phyloP scores from a whole-genome alignment of 106 monocot species.

The Vanilla planifolia region DNA sequence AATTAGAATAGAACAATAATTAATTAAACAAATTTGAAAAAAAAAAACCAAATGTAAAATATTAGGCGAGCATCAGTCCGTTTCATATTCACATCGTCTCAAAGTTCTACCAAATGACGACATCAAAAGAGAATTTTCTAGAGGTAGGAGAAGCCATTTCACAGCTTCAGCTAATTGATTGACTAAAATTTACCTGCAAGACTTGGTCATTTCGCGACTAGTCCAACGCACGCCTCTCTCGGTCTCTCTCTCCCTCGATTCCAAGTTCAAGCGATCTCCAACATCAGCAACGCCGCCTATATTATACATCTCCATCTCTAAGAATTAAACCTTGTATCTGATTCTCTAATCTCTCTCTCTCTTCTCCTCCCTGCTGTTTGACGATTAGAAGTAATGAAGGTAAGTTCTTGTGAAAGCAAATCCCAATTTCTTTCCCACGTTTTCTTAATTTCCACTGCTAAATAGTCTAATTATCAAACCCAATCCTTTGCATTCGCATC shows the following conservation, averaged over 20 bases:
- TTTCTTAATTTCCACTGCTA: too few relatives aligned
- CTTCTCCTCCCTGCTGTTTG: background rate
- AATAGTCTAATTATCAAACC: too few relatives aligned
- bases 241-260: background rate
- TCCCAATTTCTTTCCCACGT: background rate
- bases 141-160: too few relatives aligned
- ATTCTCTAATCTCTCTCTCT: slow-evolving; percentile 8
- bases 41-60: too few relatives aligned
- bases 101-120: too few relatives aligned
- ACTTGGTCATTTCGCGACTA: background rate
- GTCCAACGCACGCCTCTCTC: background rate
- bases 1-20: too few relatives aligned
- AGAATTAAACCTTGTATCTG: background rate
- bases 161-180: too few relatives aligned
- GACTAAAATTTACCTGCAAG: too few relatives aligned
- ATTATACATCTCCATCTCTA: background rate
- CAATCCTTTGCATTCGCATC: background rate
- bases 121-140: too few relatives aligned
- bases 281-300: background rate
- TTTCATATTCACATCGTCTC: too few relatives aligned
- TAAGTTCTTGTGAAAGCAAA: background rate
- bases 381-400: slow-evolving; percentile 10
- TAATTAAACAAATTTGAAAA: too few relatives aligned
- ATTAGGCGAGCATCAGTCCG: too few relatives aligned
- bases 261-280: background rate